Evolutionary conservation across 495 filamentous ascomycete species (phyloP).

Genomic region (Hypomontagnella submonticulosa): DNA sequence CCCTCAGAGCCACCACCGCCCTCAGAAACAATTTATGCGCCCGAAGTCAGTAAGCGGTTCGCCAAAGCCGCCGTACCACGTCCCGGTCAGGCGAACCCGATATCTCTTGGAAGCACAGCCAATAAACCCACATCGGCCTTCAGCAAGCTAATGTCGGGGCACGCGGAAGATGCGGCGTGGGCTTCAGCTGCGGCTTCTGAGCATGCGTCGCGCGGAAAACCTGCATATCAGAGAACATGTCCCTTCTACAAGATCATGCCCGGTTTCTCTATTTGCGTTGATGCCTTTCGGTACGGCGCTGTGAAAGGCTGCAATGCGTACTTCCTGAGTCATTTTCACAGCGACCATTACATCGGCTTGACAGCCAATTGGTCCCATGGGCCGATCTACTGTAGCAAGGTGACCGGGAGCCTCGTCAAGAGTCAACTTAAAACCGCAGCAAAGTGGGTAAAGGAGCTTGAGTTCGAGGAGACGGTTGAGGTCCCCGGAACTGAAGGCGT

Average conservation of each 20-base stretch:
- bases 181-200: slow-evolving; percentile 84
- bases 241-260: slow-evolving; percentile 99
- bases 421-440: slow-evolving; percentile 86
- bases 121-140: slow-evolving; percentile 73
- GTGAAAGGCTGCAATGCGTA: slow-evolving; percentile 94
- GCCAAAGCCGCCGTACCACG: slow-evolving; percentile 74
- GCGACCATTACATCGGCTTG: slow-evolving; percentile 94
- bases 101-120: slow-evolving; percentile 59
- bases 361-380: slow-evolving; percentile 90
- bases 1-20: slow-evolving; percentile 33
- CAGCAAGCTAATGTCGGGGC: slow-evolving; percentile 88
- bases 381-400: slow-evolving; percentile 94
- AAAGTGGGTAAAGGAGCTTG: slow-evolving; percentile 84
- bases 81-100: slow-evolving; percentile 81
- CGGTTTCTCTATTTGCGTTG: slow-evolving; percentile 89
- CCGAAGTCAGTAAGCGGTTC: slow-evolving; percentile 64
- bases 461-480: slow-evolving; percentile 84
- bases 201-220: slow-evolving; percentile 82
- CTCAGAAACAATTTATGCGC: slow-evolving; percentile 48
- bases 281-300: slow-evolving; percentile 95
- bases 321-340: slow-evolving; percentile 98
- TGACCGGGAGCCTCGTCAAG: slow-evolving; percentile 89
- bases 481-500: slow-evolving; percentile 84
- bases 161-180: slow-evolving; percentile 93
- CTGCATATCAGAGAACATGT: slow-evolving; percentile 87